A percentile compares a stretch with the other conserved stretches of the same genome.
Conservation (phyloP, 2,329 filamentous ascomycete species). For the Plenodomus lindquistii region DNA sequence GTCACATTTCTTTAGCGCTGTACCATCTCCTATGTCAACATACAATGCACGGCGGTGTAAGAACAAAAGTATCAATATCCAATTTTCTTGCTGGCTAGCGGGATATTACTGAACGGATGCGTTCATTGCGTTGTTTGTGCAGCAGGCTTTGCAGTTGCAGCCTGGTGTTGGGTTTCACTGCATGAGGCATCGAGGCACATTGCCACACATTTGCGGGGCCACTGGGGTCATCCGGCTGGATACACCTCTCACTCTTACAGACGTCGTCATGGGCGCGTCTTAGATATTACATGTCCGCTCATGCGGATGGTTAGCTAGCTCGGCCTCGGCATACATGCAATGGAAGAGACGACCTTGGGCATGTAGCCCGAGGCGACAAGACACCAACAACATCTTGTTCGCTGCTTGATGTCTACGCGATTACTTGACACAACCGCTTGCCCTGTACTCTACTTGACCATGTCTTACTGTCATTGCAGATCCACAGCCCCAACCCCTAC, state of each 20-base stretch:
- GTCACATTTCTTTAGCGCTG: conserved; percentile 17
- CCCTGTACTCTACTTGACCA: conserved; percentile 9
- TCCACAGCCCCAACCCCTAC: conserved; percentile 9
- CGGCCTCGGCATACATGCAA: conserved; percentile 19
- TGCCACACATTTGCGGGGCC: conserved; percentile 10
- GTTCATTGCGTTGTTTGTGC: conserved; percentile 5
- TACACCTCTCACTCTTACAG: conserved; percentile 26
- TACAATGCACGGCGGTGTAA: conserved; percentile 28
- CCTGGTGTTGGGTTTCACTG: conserved; percentile 21
- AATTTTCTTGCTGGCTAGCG: conserved; percentile 16
- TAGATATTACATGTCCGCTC: conserved; percentile 22
- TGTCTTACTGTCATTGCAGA: conserved; percentile 16
- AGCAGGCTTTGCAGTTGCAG: conserved; percentile 25
- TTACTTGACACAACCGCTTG: conserved; percentile 6
- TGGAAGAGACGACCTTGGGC: conserved; percentile 24
- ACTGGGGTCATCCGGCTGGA: conserved; percentile 18
- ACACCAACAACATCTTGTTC: conserved; percentile 5
- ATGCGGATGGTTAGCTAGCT: conserved; percentile 22
- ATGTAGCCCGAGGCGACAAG: conserved; percentile 18
- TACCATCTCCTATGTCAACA: conserved; percentile 27
- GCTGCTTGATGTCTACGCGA: background rate
- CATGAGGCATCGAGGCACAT: conserved; percentile 9
- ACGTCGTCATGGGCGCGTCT: conserved; percentile 18
- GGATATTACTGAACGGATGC: background rate
- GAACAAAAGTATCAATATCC: conserved; percentile 38